Evolutionary conservation across 2,329 filamentous ascomycete genomes (phyloP).

Genomic region (Epichloe sibirici): DNA sequence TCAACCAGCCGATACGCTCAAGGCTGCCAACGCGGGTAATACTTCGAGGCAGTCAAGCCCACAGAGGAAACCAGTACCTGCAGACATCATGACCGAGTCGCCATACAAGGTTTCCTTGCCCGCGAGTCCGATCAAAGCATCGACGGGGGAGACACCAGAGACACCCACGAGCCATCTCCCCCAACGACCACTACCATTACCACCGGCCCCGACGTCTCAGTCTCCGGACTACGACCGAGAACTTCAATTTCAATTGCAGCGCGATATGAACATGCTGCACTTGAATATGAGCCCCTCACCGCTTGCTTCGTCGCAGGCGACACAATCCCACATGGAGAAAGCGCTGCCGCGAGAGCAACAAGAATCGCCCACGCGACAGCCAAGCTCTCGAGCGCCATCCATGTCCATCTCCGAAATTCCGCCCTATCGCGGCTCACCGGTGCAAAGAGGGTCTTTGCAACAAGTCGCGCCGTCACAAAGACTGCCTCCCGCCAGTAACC

Average conservation of each 20-base stretch:
- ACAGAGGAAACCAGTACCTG: conserved; percentile 41
- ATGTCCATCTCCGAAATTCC: conserved; percentile 43
- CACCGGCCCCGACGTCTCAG: conserved; percentile 32
- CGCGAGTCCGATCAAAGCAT: conserved; percentile 23
- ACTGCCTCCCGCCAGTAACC: conserved; percentile 5
- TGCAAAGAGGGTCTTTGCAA: conserved; percentile 18
- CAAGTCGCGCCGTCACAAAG: conserved; percentile 14
- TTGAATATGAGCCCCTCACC: conserved; percentile 19
- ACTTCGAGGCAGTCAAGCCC: conserved; percentile 48
- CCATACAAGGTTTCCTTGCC: conserved; percentile 51
- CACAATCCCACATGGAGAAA: conserved; percentile 4
- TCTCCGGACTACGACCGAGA: conserved; percentile 49
- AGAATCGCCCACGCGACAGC: conserved; percentile 9
- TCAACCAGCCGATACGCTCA: conserved; percentile 42
- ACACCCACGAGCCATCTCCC: conserved; percentile 28
- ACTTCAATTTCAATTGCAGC: conserved; percentile 50
- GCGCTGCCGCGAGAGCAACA: conserved; percentile 11
- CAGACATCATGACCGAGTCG: conserved; percentile 25
- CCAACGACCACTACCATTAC: conserved; percentile 35
- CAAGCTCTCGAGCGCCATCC: conserved; percentile 22
- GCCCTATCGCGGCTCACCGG: conserved; percentile 33
- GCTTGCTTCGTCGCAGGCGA: conserved; percentile 1
- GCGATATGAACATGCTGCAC: conserved; percentile 47
- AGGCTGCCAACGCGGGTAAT: conserved; percentile 29
- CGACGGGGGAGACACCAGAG: conserved; percentile 23